Base-by-base conservation (phyloP, 805 yeast species). In the Myxozyma udenii region DNA sequence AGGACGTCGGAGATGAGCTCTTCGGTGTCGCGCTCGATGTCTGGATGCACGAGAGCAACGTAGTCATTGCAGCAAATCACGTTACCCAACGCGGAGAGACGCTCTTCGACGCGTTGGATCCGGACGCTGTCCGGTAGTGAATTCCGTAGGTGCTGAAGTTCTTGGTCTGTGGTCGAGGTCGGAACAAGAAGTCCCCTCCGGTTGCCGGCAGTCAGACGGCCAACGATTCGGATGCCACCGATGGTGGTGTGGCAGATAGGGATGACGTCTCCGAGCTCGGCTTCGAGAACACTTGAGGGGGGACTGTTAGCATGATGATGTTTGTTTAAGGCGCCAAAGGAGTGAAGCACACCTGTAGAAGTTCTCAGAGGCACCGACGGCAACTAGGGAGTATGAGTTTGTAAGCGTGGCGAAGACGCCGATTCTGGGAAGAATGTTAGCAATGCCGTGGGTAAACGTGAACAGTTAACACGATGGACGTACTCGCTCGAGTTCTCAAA, bases 31-130 rank as follows among this genome's bases (percentile, higher is more conserved):
- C 98, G 84, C 76, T 93, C 99, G 61, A 93, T 88, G 74, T 93
- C 99, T 46, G 99, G 99, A 72, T 93, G 99, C 48, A 93, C 98
- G 61, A 93, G 79, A 2, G 99, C 99, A 64, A 95, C 99, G 69
- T 93, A 93, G 71, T 93, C 99, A 72, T 93, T 93, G 74, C 98
- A 91, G 73, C 98, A 91, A 66, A 93, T 89, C 58, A 93, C 98
- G 64, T 93, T 93, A 64, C 99, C 99, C 61, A 93, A 75, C 12
- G 99, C 98, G 46, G 96, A 86, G 58, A 93, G 76, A 68, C 98
- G 83, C 75, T 93, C 99, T 73, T 93, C 99, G 36, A 95, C 96
- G 71, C 99, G 82, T 74, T 93, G 98, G 64, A 93, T 89, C 72
- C 86, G 90, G 62, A 93, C 96, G 46, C 83, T 72, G 66, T 93